Evolutionary conservation across 306 rosid species (phyloP), one percentile per base, ranked within the genome.

Genomic region (Medicago lupulina): DNA sequence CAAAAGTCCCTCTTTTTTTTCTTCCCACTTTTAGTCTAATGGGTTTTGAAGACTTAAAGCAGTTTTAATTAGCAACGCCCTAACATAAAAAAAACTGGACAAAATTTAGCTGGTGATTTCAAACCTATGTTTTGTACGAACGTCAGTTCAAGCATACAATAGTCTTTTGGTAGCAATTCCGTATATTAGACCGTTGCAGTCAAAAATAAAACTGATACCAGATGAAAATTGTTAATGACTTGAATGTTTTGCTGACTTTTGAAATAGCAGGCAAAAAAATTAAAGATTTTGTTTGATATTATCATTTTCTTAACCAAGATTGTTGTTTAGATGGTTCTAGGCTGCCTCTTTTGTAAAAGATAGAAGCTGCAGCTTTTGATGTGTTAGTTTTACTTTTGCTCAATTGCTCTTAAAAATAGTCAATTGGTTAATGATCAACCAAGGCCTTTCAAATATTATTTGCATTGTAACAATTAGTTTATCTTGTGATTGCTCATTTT

Each of bases 391-490:
- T 66, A 54, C 31, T 41, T 60, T 2, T 66, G 60, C 31, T 15
- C 5, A 41, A 19, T 59, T 53, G 31, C n/a, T n/a, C n/a, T n/a
- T n/a, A n/a, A n/a, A n/a, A 59, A 9, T 75, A 66, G 36, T 67
- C 68, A 55, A 55, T 47, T 53, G 43, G 8, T 71, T 12, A 64
- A 59, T 21, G 79, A 25, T 23, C 6, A 44, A 53, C 36, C 51
- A 43, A 34, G 43, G 12, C 74, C 74, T 28, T 43, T 61, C 70
- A 31, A 25, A 66, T 74, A 25, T 67, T 47, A 69, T 50, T 67
- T 69, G 34, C 18, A 58, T 68, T 34, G 34, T 23, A 54, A 41
- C 47, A 39, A 75, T 19, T 19, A 15, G 60, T 73, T 67, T 60
- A 18, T 61, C 43, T 62, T 15, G 2, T 51, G 53, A 43, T 55